Percentiles rank a stretch among this genome's conserved stretches.
Conservation (phyloP, 192 early-diverging fungal species). For the Coemansia sp. region DNA sequence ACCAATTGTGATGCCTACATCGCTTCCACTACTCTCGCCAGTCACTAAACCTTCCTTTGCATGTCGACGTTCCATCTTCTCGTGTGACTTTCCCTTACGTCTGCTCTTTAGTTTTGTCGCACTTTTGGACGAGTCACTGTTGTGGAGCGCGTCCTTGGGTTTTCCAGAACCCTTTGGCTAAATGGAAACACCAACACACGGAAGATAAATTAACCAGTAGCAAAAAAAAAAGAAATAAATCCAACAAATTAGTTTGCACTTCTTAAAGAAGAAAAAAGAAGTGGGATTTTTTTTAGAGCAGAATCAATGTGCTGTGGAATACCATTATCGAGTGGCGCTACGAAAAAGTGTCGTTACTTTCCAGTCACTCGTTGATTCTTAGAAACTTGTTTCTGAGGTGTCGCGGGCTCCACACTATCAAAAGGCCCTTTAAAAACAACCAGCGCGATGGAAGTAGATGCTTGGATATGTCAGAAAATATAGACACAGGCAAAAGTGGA, state of each 20-base stretch:
- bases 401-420: neutral
- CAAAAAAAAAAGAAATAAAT: neutral
- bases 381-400: neutral
- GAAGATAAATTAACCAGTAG: neutral
- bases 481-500: neutral
- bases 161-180: neutral
- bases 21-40: conserved; percentile 17
- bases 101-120: neutral
- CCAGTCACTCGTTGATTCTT: neutral
- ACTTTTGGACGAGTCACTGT: neutral
- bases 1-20: conserved; percentile 45
- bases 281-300: neutral
- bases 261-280: neutral
- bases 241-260: neutral
- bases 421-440: neutral
- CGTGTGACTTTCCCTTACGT: neutral
- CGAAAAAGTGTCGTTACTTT: neutral
- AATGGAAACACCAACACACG: neutral
- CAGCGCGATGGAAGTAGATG: neutral
- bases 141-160: neutral
- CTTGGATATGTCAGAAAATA: neutral
- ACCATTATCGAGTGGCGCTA: neutral
- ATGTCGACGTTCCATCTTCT: neutral
- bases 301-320: neutral
- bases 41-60: neutral